Evolutionary conservation across 1,284 basidiomycete genomes (phyloP).

Genomic region (Pholiota adiposa): DNA sequence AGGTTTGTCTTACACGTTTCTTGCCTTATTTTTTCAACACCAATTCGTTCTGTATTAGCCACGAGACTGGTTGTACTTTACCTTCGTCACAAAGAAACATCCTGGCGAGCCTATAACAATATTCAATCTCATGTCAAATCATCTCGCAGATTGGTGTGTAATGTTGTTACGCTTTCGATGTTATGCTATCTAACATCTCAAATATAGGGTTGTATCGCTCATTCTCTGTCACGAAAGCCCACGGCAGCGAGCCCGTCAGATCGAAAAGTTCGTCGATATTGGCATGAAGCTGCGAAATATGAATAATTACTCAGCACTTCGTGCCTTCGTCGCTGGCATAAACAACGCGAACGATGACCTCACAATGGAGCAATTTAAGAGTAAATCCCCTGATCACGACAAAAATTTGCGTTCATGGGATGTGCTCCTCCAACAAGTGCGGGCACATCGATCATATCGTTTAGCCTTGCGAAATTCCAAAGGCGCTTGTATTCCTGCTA

Average conservation of each 20-base stretch:
- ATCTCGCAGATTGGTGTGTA: slow-evolving; percentile 74
- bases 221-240: slow-evolving; percentile 80
- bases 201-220: slow-evolving; percentile 70
- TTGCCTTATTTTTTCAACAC: slow-evolving; percentile 1
- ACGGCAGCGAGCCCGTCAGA: slow-evolving; percentile 66
- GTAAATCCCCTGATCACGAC: slow-evolving; percentile 61
- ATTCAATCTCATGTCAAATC: slow-evolving; percentile 75
- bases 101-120: slow-evolving; percentile 69
- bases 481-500: slow-evolving; percentile 79
- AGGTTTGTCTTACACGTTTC: slow-evolving; percentile 44
- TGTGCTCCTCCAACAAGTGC: slow-evolving; percentile 69
- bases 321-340: slow-evolving; percentile 84
- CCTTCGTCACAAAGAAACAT: slow-evolving; percentile 69
- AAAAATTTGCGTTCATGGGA: slow-evolving; percentile 81
- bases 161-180: not conserved
- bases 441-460: slow-evolving; percentile 79
- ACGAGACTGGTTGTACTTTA: slow-evolving; percentile 79
- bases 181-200: slow-evolving; percentile 13
- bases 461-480: slow-evolving; percentile 79
- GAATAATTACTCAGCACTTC: slow-evolving; percentile 82
- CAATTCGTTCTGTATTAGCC: slow-evolving; percentile 53
- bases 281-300: slow-evolving; percentile 67
- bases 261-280: slow-evolving; percentile 79
- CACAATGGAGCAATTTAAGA: slow-evolving; percentile 69
- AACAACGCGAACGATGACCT: slow-evolving; percentile 75